Evolutionary conservation across 495 filamentous ascomycete genomes (phyloP), one percentile per base, ranked within the genome.

Genomic region (Symbiotaphrina buchneri): DNA sequence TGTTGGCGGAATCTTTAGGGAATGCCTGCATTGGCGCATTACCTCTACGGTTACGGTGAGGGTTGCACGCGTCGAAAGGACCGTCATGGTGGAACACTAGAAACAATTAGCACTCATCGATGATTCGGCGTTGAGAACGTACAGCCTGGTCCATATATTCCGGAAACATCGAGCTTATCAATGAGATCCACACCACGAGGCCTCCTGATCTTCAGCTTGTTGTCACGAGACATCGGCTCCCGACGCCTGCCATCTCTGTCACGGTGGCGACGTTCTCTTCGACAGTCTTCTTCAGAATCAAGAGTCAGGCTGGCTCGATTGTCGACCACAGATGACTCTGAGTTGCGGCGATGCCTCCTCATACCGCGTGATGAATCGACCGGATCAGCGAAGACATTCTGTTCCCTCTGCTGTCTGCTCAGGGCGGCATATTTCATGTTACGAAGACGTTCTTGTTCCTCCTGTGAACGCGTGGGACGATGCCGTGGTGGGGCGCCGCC

Each of bases 71-170:
- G 54, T 99, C 90, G 42, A 93, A 99, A 6, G 90, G 90, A 16
- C 90, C 90, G 47, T 99, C 90, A 47, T 99, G 90, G 38, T 99
- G 90, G 52, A 99, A 93, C 47, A 95, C 85, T 93, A 31, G 5
- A 8, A 14, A 17, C 7, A 24, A 34, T 31, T 27, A 31, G 27
- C 31, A 18, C 25, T 16, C 16, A n/a, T 28, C 11, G 13, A 16
- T 10, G 16, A 30, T 13, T n/a, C n/a, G 16, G 3, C 28, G 1
- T 1, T 21, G 10, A 34, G 11, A 3, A 71, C 85, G 52, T 56
- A 95, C 85, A 61, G 47, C 87, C 87, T 36, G 81, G 77, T 26
- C 90, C 87, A 46, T 91, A 94, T 43, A 99, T 90, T 41, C 85
- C 84, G 7, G 85, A 93, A 27, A 85, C 87, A 59, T 99, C 90